These are phyloP conservation scores for Trichothecium roseum DNA, from an alignment of 2,329 filamentous ascomycete genomes.

Conservation along the genomic window DNA sequence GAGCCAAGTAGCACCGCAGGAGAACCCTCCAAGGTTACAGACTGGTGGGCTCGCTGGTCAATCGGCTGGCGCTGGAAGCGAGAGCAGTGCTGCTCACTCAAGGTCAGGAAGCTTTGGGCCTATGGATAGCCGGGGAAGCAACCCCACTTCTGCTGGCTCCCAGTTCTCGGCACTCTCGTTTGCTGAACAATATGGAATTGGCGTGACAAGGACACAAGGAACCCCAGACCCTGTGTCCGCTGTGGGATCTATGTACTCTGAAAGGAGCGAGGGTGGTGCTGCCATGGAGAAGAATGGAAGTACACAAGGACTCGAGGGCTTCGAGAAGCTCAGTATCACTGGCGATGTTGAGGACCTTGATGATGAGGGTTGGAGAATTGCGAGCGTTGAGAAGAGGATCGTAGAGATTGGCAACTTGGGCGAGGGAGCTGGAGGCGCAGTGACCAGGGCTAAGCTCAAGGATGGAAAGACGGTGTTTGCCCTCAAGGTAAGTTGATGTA, in stretches of 20 bases:
- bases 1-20: slow-evolving; percentile 62
- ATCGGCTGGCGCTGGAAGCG: slow-evolving; percentile 68
- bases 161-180: slow-evolving; percentile 79
- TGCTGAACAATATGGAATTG: slow-evolving; percentile 60
- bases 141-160: slow-evolving; percentile 78
- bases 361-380: slow-evolving; percentile 90
- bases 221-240: slow-evolving; percentile 82
- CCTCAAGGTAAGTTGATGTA: slow-evolving; percentile 59
- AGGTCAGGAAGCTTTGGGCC: slow-evolving; percentile 76
- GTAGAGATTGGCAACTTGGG: slow-evolving; percentile 81
- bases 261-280: slow-evolving; percentile 62
- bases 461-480: slow-evolving; percentile 93
- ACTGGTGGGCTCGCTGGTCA: slow-evolving; percentile 45
- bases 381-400: slow-evolving; percentile 80
- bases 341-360: slow-evolving; percentile 91
- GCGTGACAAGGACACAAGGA: slow-evolving; percentile 51
- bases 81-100: slow-evolving; percentile 69
- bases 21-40: slow-evolving; percentile 43
- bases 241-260: slow-evolving; percentile 75
- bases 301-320: slow-evolving; percentile 62
- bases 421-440: slow-evolving; percentile 90
- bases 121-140: slow-evolving; percentile 64
- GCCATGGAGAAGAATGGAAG: slow-evolving; percentile 79
- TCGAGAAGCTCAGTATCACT: slow-evolving; percentile 70
- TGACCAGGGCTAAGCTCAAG: slow-evolving; percentile 81